Evolutionary conservation across 2,329 filamentous ascomycete genomes (phyloP).

Genomic region (Colletotrichum acutatum): DNA sequence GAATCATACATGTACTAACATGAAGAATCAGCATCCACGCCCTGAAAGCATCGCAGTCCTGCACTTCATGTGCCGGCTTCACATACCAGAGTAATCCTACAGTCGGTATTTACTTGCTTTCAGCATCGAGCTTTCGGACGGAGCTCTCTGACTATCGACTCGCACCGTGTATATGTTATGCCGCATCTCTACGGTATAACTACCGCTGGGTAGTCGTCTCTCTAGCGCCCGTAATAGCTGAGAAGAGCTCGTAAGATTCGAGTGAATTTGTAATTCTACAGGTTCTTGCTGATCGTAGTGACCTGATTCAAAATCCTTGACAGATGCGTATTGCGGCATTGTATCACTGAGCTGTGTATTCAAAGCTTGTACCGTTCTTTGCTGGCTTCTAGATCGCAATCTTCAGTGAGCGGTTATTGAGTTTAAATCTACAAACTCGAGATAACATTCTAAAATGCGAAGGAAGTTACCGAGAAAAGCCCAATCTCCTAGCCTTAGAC

Average conservation of each 20-base stretch:
- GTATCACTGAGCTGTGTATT: neutral
- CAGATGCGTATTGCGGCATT: neutral
- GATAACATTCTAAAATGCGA: neutral
- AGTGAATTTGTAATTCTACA: neutral
- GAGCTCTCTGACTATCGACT: neutral
- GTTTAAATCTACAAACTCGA: neutral
- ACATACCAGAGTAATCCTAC: neutral
- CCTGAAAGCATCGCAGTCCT: neutral
- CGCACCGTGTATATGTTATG: neutral
- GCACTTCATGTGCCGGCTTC: neutral
- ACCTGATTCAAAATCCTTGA: neutral
- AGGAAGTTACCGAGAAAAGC: neutral
- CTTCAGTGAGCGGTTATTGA: neutral
- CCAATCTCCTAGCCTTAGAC: neutral
- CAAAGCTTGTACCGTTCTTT: neutral
- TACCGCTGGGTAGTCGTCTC: neutral
- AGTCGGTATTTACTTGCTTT: neutral
- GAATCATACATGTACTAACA: neutral
- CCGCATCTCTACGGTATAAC: neutral
- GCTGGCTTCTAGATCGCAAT: neutral
- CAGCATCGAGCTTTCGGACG: neutral
- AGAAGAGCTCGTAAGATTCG: neutral
- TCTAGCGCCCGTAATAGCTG: neutral
- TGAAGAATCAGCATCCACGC: neutral
- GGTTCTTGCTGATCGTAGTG: neutral